Percentiles rank a stretch among this genome's conserved stretches.
Evolutionary conservation across 2,329 filamentous ascomycete species (phyloP).

Genomic region (Hirsutella rhossiliensis): DNA sequence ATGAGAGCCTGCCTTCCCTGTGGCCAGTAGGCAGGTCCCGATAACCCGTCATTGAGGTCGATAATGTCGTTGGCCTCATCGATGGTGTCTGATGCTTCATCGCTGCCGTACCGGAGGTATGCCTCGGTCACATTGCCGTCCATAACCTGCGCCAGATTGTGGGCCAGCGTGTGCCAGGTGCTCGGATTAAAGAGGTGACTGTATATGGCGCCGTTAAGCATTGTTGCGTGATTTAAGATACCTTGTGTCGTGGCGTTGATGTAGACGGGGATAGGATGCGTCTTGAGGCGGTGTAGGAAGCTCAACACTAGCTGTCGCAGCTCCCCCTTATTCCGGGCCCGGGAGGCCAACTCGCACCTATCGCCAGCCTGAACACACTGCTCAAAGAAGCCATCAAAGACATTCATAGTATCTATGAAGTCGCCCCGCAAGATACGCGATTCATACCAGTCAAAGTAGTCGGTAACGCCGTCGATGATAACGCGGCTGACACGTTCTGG

Average conservation of each 20-base stretch:
- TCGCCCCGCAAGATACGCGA: slow-evolving; percentile 11
- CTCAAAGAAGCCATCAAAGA: slow-evolving; percentile 20
- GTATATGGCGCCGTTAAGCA: slow-evolving; percentile 24
- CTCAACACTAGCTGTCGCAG: slow-evolving; percentile 19
- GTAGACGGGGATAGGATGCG: slow-evolving; percentile 28
- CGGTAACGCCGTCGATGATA: slow-evolving; percentile 23
- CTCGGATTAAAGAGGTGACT: slow-evolving; percentile 22
- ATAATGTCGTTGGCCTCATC: slow-evolving; percentile 15
- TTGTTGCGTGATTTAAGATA: slow-evolving; percentile 20
- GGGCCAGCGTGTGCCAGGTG: slow-evolving; percentile 22
- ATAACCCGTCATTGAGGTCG: slow-evolving; percentile 13
- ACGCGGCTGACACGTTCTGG: slow-evolving; percentile 19
- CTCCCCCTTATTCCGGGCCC: slow-evolving; percentile 22
- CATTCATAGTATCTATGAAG: slow-evolving; percentile 15
- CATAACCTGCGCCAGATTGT: slow-evolving; percentile 20
- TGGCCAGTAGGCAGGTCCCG: slow-evolving; percentile 16
- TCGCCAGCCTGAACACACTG: slow-evolving; percentile 29
- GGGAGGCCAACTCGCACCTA: slow-evolving; percentile 27
- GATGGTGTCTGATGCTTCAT: neutral
- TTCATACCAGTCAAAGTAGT: slow-evolving; percentile 21
- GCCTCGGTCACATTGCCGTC: slow-evolving; percentile 26
- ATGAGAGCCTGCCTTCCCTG: slow-evolving; percentile 18
- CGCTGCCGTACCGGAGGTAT: slow-evolving; percentile 19
- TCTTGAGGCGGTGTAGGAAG: slow-evolving; percentile 19
- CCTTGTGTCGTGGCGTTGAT: slow-evolving; percentile 28